These are phyloP conservation scores for Brassica rapa DNA, from an alignment of 345 rosid genomes.

Conservation along the genomic window DNA sequence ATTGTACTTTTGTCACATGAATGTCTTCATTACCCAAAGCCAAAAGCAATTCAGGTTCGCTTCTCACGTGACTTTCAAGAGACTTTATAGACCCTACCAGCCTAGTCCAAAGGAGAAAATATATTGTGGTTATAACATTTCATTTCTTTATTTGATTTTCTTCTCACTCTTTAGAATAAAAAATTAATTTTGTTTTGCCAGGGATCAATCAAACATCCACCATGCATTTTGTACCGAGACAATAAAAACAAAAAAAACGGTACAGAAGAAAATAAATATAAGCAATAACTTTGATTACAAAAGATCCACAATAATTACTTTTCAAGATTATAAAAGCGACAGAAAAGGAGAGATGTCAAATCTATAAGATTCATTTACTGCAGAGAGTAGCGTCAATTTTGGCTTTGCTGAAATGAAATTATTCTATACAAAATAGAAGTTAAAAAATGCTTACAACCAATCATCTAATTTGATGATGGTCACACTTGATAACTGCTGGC, in stretches of 20 bases:
- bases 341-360: constrained; percentile 16
- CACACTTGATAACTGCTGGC: neutral
- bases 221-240: neutral
- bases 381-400: constrained; percentile 17
- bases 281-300: constrained; percentile 23
- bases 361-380: constrained; percentile 28
- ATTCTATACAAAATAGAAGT: constrained; percentile 8
- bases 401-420: constrained; percentile 20
- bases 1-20: constrained; percentile 1
- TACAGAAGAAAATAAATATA: constrained; percentile 8
- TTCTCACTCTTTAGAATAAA: neutral
- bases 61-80: constrained; percentile 33
- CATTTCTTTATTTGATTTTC: neutral
- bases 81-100: constrained; percentile 21
- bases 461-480: neutral
- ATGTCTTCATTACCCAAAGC: constrained; percentile 6
- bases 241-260: neutral
- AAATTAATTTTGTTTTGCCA: neutral
- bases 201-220: neutral
- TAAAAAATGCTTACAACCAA: neutral
- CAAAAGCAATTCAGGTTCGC: constrained; percentile 19
- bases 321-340: neutral
- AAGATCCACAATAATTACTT: constrained; percentile 25
- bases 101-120: neutral
- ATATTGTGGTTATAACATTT: neutral